These are phyloP conservation scores for Pichia sp. DNA, from an alignment of 1,139 yeast species.

Conservation along the genomic window DNA sequence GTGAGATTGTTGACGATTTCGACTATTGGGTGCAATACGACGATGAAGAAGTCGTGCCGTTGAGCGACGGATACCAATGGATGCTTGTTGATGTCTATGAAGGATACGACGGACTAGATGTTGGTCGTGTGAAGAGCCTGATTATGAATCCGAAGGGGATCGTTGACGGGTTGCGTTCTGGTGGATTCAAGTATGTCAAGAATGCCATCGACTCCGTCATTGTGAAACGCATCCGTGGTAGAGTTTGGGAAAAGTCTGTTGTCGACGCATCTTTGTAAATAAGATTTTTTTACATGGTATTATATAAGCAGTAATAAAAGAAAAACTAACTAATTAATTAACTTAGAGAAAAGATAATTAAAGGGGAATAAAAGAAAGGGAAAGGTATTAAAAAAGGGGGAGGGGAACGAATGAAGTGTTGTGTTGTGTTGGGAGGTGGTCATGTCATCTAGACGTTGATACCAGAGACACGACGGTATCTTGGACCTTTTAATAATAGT, in stretches of 20 bases:
- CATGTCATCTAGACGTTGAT: background rate
- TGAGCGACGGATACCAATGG: conserved; percentile 37
- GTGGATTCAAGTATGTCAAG: conserved; percentile 7
- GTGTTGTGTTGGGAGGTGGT: no score
- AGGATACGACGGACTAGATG: conserved; percentile 24
- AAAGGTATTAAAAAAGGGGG: no score
- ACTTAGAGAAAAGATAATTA: no score
- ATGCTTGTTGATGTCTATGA: conserved; percentile 34
- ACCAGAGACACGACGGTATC: conserved; percentile 27
- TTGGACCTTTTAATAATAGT: conserved; percentile 27
- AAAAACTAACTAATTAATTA: no score
- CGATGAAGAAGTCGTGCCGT: conserved; percentile 24
- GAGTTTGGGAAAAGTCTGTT: conserved; percentile 9
- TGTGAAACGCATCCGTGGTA: conserved; percentile 6
- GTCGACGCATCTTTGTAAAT: no score
- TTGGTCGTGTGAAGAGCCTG: background rate
- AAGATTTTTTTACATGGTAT: no score
- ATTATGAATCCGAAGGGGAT: conserved; percentile 4
- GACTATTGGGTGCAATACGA: conserved; percentile 59
- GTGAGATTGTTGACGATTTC: conserved; percentile 33
- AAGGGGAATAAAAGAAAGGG: no score
- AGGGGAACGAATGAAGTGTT: no score
- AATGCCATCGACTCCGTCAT: conserved; percentile 2
- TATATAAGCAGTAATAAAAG: no score
- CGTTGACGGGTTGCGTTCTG: background rate